These are phyloP conservation scores for Penstemon davidsonii DNA, from an alignment of 257 asterid species.

Conservation along the genomic window DNA sequence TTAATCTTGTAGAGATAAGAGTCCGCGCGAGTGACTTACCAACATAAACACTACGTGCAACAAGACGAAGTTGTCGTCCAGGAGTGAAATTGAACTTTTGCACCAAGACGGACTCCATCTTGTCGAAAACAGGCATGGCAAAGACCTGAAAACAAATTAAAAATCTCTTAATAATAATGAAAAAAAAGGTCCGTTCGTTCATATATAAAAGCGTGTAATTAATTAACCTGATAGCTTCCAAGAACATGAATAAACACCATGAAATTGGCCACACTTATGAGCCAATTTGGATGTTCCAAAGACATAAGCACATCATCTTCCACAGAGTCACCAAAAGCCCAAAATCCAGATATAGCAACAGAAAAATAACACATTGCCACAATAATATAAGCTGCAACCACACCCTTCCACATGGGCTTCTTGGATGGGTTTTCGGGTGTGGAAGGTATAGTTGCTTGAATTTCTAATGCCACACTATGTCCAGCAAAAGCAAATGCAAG, in stretches of 20 bases:
- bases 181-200: too few relatives aligned
- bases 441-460: conserved; percentile 57
- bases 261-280: conserved; percentile 38
- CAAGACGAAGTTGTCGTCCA: conserved; percentile 36
- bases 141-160: conserved; percentile 33
- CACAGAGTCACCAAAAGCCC: conserved; percentile 45
- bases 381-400: conserved; percentile 36
- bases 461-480: conserved; percentile 46
- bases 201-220: not conserved
- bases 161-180: too few relatives aligned
- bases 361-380: conserved; percentile 51
- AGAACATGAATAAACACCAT: conserved; percentile 52
- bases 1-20: not conserved
- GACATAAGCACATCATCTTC: conserved; percentile 44
- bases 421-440: conserved; percentile 40
- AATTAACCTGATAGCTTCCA: conserved; percentile 50
- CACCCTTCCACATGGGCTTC: conserved; percentile 46
- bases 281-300: conserved; percentile 42
- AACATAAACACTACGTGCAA: conserved; percentile 40
- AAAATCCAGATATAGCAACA: conserved; percentile 43
- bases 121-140: conserved; percentile 57
- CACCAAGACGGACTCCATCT: conserved; percentile 36
- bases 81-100: conserved; percentile 33
- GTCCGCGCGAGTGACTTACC: conserved; percentile 26
- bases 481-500: conserved; percentile 46